Percentiles rank a stretch among this genome's conserved stretches.
Conservation (phyloP, 1,284 basidiomycete species). For the Neotropicomus parvogracilis region DNA sequence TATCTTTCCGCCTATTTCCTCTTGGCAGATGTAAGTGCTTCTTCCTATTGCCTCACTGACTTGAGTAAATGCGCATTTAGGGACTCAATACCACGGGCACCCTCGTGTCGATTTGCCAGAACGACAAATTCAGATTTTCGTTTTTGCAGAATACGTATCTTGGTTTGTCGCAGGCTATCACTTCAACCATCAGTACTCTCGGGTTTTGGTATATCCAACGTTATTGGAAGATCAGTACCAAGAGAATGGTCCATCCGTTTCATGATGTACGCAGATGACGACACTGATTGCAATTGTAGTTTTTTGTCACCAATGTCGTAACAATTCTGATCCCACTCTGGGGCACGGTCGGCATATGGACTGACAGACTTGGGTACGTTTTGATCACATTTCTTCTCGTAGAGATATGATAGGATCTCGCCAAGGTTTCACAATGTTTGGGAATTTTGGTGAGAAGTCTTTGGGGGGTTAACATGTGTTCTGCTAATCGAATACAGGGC, state of each 20-base stretch:
- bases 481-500: slow-evolving; percentile 18
- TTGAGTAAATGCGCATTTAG: slow-evolving; percentile 33
- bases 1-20: slow-evolving; percentile 77
- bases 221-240: slow-evolving; percentile 71
- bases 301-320: slow-evolving; percentile 72
- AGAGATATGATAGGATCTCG: not conserved
- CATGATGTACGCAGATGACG: not conserved
- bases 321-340: slow-evolving; percentile 78
- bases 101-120: slow-evolving; percentile 73
- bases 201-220: slow-evolving; percentile 80
- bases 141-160: slow-evolving; percentile 78
- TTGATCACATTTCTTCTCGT: not conserved
- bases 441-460: slow-evolving; percentile 68
- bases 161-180: slow-evolving; percentile 68
- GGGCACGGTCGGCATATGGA: slow-evolving; percentile 88
- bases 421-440: slow-evolving; percentile 73
- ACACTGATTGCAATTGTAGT: slow-evolving; percentile 39
- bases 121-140: slow-evolving; percentile 69
- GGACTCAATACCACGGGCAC: slow-evolving; percentile 78
- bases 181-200: slow-evolving; percentile 67
- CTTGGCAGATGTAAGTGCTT: slow-evolving; percentile 56
- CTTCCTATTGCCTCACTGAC: not conserved
- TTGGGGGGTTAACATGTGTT: not conserved
- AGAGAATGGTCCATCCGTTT: slow-evolving; percentile 56
- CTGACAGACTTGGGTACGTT: slow-evolving; percentile 61